Evolutionary conservation across 1,284 basidiomycete species (phyloP).

Genomic region (Veloporphyrellus conicus): DNA sequence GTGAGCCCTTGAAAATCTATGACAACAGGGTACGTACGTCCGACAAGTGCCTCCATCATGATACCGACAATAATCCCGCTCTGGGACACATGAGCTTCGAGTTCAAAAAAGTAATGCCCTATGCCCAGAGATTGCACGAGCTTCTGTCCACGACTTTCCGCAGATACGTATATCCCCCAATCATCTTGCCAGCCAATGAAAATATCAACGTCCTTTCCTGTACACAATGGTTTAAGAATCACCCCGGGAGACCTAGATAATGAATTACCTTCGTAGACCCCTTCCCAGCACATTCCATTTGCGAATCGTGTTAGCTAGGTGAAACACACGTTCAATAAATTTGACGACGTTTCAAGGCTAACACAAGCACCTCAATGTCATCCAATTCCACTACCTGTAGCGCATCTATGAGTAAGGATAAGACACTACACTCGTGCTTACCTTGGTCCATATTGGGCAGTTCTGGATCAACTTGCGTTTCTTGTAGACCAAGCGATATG

Average conservation of each 20-base stretch:
- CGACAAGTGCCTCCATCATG: slow-evolving; percentile 41
- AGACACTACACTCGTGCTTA: slow-evolving; percentile 8
- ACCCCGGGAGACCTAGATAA: background rate
- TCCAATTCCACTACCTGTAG: slow-evolving; percentile 30
- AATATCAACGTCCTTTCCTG: slow-evolving; percentile 34
- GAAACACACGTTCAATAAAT: background rate
- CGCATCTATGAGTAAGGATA: slow-evolving; percentile 1
- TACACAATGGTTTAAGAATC: background rate
- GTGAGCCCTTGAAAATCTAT: slow-evolving; percentile 11
- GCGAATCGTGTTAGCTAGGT: slow-evolving; percentile 27
- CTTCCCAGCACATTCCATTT: slow-evolving; percentile 25
- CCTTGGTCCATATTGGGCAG: slow-evolving; percentile 38
- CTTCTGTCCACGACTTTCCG: slow-evolving; percentile 35
- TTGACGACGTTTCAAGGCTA: background rate
- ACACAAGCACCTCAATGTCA: slow-evolving; percentile 29
- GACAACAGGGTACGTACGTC: slow-evolving; percentile 31
- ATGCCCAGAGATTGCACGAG: slow-evolving; percentile 35
- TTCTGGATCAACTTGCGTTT: slow-evolving; percentile 33
- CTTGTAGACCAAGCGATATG: slow-evolving; percentile 35
- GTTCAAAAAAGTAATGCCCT: slow-evolving; percentile 39
- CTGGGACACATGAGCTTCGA: slow-evolving; percentile 45
- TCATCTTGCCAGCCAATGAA: slow-evolving; percentile 34
- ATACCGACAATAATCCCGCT: slow-evolving; percentile 42
- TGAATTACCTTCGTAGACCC: slow-evolving; percentile 28
- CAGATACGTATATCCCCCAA: slow-evolving; percentile 30